Conservation (phyloP, 2,329 filamentous ascomycete genomes). For the Microdochium paspali region DNA sequence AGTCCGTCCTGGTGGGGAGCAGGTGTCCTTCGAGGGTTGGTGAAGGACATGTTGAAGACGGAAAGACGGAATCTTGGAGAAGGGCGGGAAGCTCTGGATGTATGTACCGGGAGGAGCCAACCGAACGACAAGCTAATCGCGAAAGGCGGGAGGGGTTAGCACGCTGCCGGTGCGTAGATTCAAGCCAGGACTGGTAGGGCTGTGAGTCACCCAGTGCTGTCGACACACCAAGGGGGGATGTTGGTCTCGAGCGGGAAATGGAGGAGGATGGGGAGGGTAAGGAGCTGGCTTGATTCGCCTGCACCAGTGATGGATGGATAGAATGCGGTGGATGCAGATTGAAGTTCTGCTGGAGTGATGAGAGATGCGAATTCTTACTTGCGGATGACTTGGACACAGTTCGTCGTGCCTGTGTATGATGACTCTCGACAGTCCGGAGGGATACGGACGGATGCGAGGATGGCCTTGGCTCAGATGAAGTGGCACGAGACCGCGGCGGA, state of each 20-base stretch:
- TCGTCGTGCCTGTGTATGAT: not conserved
- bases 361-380: not conserved
- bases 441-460: not conserved
- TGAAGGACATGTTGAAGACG: conserved; percentile 32
- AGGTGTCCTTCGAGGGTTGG: conserved; percentile 37
- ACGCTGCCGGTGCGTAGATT: not conserved
- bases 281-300: not conserved
- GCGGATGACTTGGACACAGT: not conserved
- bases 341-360: too few relatives aligned
- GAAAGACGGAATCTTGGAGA: not conserved
- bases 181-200: not conserved
- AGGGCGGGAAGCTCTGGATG: not conserved
- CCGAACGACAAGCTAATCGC: not conserved
- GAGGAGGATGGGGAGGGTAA: not conserved
- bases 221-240: not conserved
- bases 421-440: not conserved
- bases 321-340: too few relatives aligned
- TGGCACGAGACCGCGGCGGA: not conserved
- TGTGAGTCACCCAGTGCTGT: not conserved
- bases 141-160: not conserved
- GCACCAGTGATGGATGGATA: not conserved
- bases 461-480: not conserved
- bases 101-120: not conserved
- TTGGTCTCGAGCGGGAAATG: not conserved
- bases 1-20: conserved; percentile 30